A percentile compares a stretch with the other conserved stretches of the same genome.
Evolutionary conservation across 2,329 filamentous ascomycete species (phyloP).

Genomic region (Fusarium dlaminii): DNA sequence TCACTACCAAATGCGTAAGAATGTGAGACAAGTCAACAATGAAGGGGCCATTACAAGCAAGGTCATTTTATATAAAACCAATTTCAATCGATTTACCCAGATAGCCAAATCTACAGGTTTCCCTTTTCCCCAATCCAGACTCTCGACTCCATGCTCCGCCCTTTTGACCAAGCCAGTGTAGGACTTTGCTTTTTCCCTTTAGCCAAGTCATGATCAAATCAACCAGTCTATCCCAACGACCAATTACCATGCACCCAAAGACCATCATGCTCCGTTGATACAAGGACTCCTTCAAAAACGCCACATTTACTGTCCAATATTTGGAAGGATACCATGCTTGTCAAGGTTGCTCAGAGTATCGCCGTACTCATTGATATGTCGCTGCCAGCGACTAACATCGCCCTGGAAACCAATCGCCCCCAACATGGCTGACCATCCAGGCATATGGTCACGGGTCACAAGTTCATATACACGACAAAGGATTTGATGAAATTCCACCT

Average conservation of each 20-base stretch:
- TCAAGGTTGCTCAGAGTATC: conserved; percentile 32
- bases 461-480: conserved; percentile 38
- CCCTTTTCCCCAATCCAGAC: background rate
- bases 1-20: background rate
- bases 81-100: background rate
- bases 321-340: conserved; percentile 30
- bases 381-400: conserved; percentile 17
- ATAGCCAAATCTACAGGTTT: conserved; percentile 8
- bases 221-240: background rate
- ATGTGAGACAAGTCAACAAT: background rate
- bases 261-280: background rate
- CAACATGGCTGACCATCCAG: conserved; percentile 34
- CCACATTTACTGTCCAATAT: background rate
- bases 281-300: background rate
- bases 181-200: background rate
- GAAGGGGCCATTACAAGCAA: background rate
- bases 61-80: background rate
- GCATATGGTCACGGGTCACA: conserved; percentile 27
- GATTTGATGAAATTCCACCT: conserved; percentile 24
- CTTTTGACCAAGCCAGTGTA: background rate
- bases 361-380: conserved; percentile 24
- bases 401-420: conserved; percentile 26
- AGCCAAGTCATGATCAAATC: background rate
- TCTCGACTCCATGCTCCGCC: background rate
- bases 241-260: background rate